Conservation (phyloP, 73 alveolate genomes). For the Urostyla sp. region DNA sequence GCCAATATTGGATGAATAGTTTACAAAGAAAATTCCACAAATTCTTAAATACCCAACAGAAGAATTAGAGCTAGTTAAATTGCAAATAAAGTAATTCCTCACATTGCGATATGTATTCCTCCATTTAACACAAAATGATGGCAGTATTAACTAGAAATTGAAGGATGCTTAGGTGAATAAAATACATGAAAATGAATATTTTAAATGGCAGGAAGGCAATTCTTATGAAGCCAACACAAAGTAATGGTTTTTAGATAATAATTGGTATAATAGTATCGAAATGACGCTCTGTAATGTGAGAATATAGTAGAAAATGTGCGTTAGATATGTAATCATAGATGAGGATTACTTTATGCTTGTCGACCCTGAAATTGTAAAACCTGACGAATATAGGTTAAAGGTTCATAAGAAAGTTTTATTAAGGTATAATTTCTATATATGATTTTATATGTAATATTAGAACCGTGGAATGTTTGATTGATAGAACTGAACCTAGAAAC, state of each 20-base stretch:
- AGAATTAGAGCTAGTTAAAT: conserved; percentile 35
- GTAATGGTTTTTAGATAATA: no score
- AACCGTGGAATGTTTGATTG: conserved; percentile 44
- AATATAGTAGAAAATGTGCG: conserved; percentile 1
- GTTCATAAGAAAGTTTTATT: conserved; percentile 30
- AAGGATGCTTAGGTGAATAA: conserved; percentile 49
- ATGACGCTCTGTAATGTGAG: conserved; percentile 57
- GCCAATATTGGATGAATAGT: conserved; percentile 60
- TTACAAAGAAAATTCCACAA: conserved; percentile 35
- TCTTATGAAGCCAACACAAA: conserved; percentile 14
- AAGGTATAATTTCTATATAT: no score
- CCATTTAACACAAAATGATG: conserved; percentile 34
- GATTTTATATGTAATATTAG: no score
- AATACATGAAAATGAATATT: conserved; percentile 51
- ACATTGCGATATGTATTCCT: conserved; percentile 38
- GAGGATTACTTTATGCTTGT: conserved; percentile 64
- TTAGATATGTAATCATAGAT: conserved; percentile 62
- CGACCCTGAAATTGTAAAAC: conserved; percentile 46
- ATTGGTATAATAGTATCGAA: no score
- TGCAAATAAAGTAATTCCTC: not conserved
- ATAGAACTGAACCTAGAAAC: conserved; percentile 44
- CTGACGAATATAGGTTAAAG: conserved; percentile 31
- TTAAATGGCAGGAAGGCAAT: conserved; percentile 56
- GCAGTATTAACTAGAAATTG: not conserved
- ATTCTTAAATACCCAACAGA: conserved; percentile 26